These are phyloP conservation scores for Eimeria necatrix DNA, from an alignment of 169 alveolate species.

Conservation along the genomic window DNA sequence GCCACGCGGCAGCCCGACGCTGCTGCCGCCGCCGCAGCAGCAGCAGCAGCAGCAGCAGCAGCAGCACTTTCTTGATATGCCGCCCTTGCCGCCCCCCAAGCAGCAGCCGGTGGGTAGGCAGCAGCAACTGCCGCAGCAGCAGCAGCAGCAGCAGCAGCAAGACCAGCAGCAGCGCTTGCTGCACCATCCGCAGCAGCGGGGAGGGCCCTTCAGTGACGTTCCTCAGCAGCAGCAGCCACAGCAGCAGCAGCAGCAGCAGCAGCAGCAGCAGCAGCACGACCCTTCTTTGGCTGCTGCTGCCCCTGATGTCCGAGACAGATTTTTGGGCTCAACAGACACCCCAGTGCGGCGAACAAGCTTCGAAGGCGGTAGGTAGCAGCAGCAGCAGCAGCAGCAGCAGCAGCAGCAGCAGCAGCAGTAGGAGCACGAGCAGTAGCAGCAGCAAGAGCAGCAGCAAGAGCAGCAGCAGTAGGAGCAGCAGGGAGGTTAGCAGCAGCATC, in stretches of 20 bases:
- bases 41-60: slow-evolving; percentile 41
- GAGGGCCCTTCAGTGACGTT: neutral
- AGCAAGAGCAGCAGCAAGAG: too few species aligned
- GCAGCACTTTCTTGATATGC: neutral
- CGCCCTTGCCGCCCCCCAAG: neutral
- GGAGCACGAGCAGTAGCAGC: too few species aligned
- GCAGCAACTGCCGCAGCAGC: neutral
- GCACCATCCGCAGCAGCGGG: slow-evolving; percentile 55
- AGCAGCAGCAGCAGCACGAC: slow-evolving; percentile 25
- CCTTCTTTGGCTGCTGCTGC: neutral
- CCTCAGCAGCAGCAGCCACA: neutral
- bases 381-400: neutral
- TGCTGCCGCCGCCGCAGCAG: slow-evolving; percentile 14
- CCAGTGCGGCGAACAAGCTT: slow-evolving; percentile 30
- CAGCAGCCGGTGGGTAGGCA: neutral
- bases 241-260: slow-evolving; percentile 14
- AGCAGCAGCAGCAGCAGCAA: slow-evolving; percentile 43
- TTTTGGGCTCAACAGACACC: neutral
- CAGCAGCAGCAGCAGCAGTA: neutral
- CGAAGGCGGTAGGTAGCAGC: slow-evolving; percentile 52
- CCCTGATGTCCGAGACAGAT: neutral
- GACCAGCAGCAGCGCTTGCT: slow-evolving; percentile 44
- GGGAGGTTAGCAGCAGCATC: too few species aligned
- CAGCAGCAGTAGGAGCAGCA: too few species aligned
- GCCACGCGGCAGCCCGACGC: neutral